These are phyloP conservation scores for Loxodes magnus DNA, from an alignment of 73 alveolate genomes.

Conservation along the genomic window DNA sequence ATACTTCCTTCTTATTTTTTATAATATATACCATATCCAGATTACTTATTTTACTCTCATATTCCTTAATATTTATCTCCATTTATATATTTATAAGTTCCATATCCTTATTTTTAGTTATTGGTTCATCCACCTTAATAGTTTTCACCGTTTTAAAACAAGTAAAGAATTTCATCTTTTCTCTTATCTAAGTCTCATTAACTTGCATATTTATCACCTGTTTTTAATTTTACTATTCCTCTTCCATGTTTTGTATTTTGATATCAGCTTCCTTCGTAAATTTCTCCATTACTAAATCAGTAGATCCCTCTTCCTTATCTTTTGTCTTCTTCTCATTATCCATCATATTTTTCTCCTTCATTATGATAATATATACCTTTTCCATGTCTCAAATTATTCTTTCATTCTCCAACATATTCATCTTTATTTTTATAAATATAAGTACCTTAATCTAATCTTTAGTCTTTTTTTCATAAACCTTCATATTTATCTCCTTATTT, in stretches of 20 bases:
- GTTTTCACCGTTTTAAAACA: constrained; percentile 52
- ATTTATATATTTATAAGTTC: no score
- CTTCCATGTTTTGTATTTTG: constrained; percentile 23
- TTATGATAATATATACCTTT: constrained; percentile 61
- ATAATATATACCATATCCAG: no score
- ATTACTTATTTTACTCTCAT: no score
- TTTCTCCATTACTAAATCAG: constrained; percentile 61
- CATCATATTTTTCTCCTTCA: constrained; percentile 56
- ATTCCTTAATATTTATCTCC: no score
- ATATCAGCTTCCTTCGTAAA: constrained; percentile 63
- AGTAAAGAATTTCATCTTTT: no score
- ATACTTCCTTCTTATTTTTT: no score
- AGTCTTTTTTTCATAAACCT: constrained; percentile 47
- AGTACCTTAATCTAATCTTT: constrained; percentile 49
- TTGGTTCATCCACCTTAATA: no score
- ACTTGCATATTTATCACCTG: no score
- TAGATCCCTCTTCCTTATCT: constrained; percentile 77
- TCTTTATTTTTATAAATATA: constrained; percentile 62
- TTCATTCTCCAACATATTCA: constrained; percentile 53
- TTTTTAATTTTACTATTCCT: no score
- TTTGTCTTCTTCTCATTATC: constrained; percentile 58
- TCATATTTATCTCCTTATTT: no score
- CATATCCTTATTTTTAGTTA: no score
- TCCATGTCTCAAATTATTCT: constrained; percentile 56
- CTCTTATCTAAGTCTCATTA: no score